phyloP scores from a whole-genome alignment of 2,329 filamentous ascomycete genomes.

The Phialophora chinensis region DNA sequence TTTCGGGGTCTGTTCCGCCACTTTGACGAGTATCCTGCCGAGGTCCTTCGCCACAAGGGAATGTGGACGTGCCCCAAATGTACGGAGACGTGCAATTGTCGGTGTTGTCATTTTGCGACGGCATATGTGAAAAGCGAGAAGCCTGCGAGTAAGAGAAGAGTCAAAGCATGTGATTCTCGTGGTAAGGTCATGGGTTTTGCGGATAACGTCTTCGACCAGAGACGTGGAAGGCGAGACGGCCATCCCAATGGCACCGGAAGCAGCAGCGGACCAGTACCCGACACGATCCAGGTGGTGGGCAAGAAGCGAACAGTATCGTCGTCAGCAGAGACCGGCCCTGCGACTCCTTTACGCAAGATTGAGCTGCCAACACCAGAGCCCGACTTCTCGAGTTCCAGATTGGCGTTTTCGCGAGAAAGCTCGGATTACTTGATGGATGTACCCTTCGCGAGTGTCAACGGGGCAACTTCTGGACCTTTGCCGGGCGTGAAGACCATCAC shows the following conservation, averaged over 20 bases:
- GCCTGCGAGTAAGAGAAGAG: conserved; percentile 43
- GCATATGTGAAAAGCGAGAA: conserved; percentile 46
- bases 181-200: conserved; percentile 46
- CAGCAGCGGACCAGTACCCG: conserved; percentile 16
- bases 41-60: conserved; percentile 42
- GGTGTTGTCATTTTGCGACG: conserved; percentile 46
- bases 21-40: conserved; percentile 45
- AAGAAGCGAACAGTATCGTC: conserved; percentile 37
- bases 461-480: conserved; percentile 29
- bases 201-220: conserved; percentile 49
- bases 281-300: conserved; percentile 31
- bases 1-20: conserved; percentile 47
- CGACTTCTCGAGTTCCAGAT: conserved; percentile 32
- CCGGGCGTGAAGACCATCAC: conserved; percentile 37
- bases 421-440: conserved; percentile 34
- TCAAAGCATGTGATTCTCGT: conserved; percentile 44
- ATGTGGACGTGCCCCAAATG: conserved; percentile 47
- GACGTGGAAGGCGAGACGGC: conserved; percentile 40
- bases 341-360: conserved; percentile 36
- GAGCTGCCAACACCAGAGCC: conserved; percentile 39
- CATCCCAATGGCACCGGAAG: conserved; percentile 13
- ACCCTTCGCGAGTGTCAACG: conserved; percentile 26
- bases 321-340: conserved; percentile 31
- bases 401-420: conserved; percentile 32
- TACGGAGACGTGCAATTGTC: conserved; percentile 45